Percentiles rank a stretch among this genome's conserved stretches.
These are phyloP conservation scores for Russula emetica DNA, from an alignment of 768 basidiomycete species.

Conservation along the genomic window DNA sequence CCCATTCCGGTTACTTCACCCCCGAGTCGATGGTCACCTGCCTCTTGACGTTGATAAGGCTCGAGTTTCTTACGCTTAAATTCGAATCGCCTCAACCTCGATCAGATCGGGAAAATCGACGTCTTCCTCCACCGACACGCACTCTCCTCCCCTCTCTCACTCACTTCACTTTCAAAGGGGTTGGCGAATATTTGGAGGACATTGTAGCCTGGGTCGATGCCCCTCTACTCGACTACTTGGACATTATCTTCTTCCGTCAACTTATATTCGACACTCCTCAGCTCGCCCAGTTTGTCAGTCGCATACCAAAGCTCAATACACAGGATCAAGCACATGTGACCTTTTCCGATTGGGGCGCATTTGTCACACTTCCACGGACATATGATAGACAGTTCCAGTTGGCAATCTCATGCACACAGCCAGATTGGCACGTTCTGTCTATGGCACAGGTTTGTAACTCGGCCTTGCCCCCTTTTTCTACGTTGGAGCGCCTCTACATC, in stretches of 20 bases:
- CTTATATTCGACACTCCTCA: background rate
- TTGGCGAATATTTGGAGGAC: constrained; percentile 2
- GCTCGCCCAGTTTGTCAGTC: background rate
- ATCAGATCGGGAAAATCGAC: background rate
- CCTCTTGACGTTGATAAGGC: background rate
- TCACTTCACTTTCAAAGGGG: background rate
- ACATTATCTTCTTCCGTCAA: background rate
- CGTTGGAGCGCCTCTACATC: background rate
- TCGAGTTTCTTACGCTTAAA: background rate
- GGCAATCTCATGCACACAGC: background rate
- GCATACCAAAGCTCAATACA: background rate
- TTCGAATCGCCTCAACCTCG: background rate
- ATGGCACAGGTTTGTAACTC: background rate
- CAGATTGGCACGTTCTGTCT: background rate
- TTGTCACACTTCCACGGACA: no score
- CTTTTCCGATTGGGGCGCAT: background rate
- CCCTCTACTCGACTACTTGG: background rate
- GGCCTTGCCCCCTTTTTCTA: background rate
- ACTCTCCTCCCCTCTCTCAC: background rate
- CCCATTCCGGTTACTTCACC: background rate
- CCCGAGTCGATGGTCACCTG: background rate
- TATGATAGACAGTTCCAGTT: background rate
- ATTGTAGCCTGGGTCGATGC: background rate
- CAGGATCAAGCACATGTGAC: background rate
- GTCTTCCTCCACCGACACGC: background rate